Conservation (phyloP, 164 flowering plant genomes). For the Platanus orientalis region DNA sequence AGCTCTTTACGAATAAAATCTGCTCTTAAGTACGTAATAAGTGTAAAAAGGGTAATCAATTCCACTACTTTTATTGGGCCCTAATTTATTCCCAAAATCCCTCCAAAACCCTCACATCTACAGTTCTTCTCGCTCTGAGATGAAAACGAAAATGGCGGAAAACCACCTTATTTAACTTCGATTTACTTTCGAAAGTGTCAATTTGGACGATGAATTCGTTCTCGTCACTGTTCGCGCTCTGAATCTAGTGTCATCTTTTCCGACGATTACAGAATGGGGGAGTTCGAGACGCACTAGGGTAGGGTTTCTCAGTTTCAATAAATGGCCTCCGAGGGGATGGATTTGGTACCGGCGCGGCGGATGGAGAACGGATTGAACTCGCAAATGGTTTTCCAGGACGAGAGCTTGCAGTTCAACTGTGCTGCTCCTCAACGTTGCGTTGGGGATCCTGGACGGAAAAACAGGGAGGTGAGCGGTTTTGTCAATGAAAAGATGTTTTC, state of each 20-base stretch:
- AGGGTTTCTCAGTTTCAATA: conserved; percentile 4
- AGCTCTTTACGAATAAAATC: too few species aligned
- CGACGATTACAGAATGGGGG: not conserved
- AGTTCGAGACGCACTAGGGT: not conserved
- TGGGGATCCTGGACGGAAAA: conserved; percentile 42
- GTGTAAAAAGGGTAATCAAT: too few species aligned
- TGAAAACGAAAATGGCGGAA: too few species aligned
- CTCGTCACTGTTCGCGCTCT: not conserved
- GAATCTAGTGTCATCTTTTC: not conserved
- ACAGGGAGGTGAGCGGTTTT: conserved; percentile 41
- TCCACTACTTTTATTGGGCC: too few species aligned
- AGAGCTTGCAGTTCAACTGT: conserved; percentile 29
- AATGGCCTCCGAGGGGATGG: conserved; percentile 46
- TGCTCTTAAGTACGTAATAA: too few species aligned
- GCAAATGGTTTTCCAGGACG: conserved; percentile 56
- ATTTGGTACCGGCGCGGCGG: conserved; percentile 30
- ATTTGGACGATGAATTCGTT: not conserved
- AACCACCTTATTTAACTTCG: too few species aligned
- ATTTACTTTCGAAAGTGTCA: not conserved
- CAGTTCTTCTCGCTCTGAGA: too few species aligned
- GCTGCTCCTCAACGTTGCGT: conserved; percentile 15
- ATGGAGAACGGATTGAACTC: conserved; percentile 39
- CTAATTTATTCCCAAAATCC: too few species aligned
- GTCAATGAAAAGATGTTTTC: conserved; percentile 42
- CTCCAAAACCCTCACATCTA: too few species aligned